These are phyloP conservation scores for Pulveroboletus ravenelii DNA, from an alignment of 768 basidiomycete species.

Conservation along the genomic window DNA sequence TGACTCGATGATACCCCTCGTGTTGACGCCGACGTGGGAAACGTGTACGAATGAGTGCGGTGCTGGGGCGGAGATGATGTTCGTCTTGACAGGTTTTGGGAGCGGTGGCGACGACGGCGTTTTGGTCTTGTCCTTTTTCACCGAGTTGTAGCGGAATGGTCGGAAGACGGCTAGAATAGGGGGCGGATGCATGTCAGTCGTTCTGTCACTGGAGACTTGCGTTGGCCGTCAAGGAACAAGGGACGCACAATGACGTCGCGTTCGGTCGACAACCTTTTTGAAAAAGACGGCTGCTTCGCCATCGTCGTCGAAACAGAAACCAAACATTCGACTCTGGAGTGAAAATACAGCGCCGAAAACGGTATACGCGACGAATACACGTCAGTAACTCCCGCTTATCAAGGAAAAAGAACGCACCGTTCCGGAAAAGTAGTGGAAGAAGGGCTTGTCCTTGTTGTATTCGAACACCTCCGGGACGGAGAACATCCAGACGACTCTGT, in stretches of 20 bases:
- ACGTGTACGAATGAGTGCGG: slow-evolving; percentile 63
- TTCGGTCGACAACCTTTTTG: slow-evolving; percentile 54
- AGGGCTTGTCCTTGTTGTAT: slow-evolving; percentile 81
- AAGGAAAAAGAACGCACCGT: slow-evolving; percentile 49
- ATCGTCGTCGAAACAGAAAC: slow-evolving; percentile 57
- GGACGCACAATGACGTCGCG: slow-evolving; percentile 38
- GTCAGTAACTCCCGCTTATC: not conserved
- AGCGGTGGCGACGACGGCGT: slow-evolving; percentile 34
- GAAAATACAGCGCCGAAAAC: not conserved
- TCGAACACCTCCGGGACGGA: slow-evolving; percentile 54
- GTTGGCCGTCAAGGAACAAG: not conserved
- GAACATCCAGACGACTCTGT: slow-evolving; percentile 66
- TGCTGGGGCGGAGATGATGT: slow-evolving; percentile 53
- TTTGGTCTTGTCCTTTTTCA: slow-evolving; percentile 26
- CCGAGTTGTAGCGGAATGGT: slow-evolving; percentile 25
- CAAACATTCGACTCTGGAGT: slow-evolving; percentile 42
- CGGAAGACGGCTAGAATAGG: slow-evolving; percentile 22
- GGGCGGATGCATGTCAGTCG: not conserved
- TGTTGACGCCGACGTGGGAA: slow-evolving; percentile 57
- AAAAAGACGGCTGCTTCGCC: slow-evolving; percentile 53
- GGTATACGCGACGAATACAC: not conserved
- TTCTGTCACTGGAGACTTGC: not conserved
- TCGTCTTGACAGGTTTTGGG: slow-evolving; percentile 28
- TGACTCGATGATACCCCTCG: slow-evolving; percentile 47
- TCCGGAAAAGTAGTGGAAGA: slow-evolving; percentile 88